phyloP scores from a whole-genome alignment of 345 rosid genomes.

The Corymbia maculata region DNA sequence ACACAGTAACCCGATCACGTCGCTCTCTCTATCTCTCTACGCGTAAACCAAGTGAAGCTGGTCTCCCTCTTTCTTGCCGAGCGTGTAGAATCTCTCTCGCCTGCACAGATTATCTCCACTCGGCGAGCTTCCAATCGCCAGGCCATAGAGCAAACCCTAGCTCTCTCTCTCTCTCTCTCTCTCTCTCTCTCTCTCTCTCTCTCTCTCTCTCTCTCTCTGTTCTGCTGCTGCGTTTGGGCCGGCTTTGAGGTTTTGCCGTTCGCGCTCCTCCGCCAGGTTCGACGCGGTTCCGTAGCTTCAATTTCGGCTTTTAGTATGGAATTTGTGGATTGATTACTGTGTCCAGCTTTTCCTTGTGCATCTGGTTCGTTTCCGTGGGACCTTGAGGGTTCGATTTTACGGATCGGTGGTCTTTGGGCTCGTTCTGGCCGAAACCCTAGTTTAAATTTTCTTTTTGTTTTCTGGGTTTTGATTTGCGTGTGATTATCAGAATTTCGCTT shows the following conservation, averaged over 20 bases:
- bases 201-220: too few relatives aligned
- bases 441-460: not conserved
- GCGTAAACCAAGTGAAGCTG: not conserved
- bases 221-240: not conserved
- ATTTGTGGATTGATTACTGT: not conserved
- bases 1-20: not conserved
- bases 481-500: not conserved
- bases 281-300: not conserved
- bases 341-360: not conserved
- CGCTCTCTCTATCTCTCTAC: not conserved
- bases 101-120: not conserved
- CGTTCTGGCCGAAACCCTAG: not conserved
- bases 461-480: not conserved
- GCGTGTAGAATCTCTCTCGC: slow-evolving; percentile 4
- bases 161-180: not conserved
- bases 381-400: not conserved
- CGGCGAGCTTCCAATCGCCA: not conserved
- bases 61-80: not conserved
- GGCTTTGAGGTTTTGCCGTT: not conserved
- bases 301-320: not conserved
- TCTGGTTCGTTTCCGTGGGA: not conserved
- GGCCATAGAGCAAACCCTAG: not conserved
- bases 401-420: not conserved
- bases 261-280: not conserved
- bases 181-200: not conserved